These are phyloP conservation scores for Zygoascus flipseniorum DNA, from an alignment of 805 yeast genomes.

Conservation along the genomic window DNA sequence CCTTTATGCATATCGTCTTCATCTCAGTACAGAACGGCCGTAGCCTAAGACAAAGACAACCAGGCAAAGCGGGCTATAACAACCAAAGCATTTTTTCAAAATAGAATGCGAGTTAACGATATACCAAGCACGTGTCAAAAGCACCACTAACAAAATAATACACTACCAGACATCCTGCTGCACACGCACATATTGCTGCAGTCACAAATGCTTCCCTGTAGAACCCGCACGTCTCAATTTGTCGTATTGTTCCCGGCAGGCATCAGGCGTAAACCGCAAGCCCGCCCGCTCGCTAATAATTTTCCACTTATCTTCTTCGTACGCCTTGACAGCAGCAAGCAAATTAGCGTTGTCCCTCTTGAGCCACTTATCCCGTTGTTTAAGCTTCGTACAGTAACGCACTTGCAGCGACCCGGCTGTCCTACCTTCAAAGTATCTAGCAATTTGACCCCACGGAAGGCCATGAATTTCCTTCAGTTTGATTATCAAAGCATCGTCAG, in stretches of 20 bases:
- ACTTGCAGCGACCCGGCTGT: conserved; percentile 82
- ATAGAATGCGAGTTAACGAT: too few relatives aligned
- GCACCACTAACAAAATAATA: too few relatives aligned
- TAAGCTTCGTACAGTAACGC: conserved; percentile 23
- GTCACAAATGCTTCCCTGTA: not conserved
- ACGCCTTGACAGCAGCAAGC: conserved; percentile 14
- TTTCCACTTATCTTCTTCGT: conserved; percentile 20
- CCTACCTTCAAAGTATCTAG: conserved; percentile 61
- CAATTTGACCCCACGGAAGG: conserved; percentile 76
- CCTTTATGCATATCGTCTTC: not conserved
- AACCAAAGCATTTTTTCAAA: too few relatives aligned
- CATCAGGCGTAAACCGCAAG: conserved; percentile 12
- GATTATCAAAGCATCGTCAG: conserved; percentile 22
- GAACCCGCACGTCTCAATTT: not conserved
- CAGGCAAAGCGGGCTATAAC: too few relatives aligned
- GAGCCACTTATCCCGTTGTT: conserved; percentile 15
- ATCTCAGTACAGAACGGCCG: too few relatives aligned
- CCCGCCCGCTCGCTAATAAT: conserved; percentile 16
- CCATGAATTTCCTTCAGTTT: conserved; percentile 54
- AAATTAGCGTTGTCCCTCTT: conserved; percentile 13
- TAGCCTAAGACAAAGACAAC: too few relatives aligned
- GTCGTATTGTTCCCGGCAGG: conserved; percentile 15
- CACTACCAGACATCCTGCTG: too few relatives aligned
- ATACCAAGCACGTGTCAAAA: too few relatives aligned
- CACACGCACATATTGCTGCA: too few relatives aligned